Evolutionary conservation across 2,329 filamentous ascomycete genomes (phyloP).

Genomic region (Sclerotinia glacialis): DNA sequence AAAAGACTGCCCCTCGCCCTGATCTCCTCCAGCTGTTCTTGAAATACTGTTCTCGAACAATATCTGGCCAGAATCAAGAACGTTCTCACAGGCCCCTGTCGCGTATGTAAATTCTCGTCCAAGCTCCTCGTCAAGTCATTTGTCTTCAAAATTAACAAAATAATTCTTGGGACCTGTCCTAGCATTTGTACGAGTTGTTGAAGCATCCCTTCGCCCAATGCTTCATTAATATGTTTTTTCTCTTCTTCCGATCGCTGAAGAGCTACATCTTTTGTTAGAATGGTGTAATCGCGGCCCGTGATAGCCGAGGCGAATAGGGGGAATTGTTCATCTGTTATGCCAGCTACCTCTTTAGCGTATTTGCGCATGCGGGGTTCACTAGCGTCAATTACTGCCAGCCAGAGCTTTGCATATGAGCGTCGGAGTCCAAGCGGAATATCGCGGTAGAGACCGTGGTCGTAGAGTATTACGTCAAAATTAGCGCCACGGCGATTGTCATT

Average conservation of each 20-base stretch:
- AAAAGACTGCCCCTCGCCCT: conserved; percentile 52
- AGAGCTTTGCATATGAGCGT: conserved; percentile 91
- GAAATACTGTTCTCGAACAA: conserved; percentile 63
- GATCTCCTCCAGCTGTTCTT: conserved; percentile 61
- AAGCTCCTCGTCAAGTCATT: conserved; percentile 93
- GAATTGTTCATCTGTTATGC: conserved; percentile 85
- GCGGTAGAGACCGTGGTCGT: conserved; percentile 95
- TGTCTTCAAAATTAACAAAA: conserved; percentile 93
- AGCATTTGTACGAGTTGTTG: conserved; percentile 85
- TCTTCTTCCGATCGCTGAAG: conserved; percentile 64
- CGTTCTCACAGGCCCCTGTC: conserved; percentile 60
- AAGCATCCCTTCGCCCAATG: conserved; percentile 83
- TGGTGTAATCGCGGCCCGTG: conserved; percentile 84
- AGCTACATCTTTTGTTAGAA: conserved; percentile 61
- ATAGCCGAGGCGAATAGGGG: conserved; percentile 95
- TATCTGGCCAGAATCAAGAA: conserved; percentile 69
- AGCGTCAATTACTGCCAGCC: conserved; percentile 90
- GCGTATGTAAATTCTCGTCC: conserved; percentile 83
- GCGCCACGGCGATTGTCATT: conserved; percentile 60
- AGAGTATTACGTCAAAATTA: conserved; percentile 94
- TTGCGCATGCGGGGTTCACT: conserved; percentile 83
- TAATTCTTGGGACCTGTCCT: conserved; percentile 84
- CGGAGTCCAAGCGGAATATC: conserved; percentile 78
- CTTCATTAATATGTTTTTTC: conserved; percentile 80
- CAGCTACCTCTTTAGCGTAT: conserved; percentile 85